A percentile compares a stretch with the other conserved stretches of the same genome.
These are phyloP conservation scores for Scutellaria minor DNA, from an alignment of 257 asterid species.

Conservation along the genomic window DNA sequence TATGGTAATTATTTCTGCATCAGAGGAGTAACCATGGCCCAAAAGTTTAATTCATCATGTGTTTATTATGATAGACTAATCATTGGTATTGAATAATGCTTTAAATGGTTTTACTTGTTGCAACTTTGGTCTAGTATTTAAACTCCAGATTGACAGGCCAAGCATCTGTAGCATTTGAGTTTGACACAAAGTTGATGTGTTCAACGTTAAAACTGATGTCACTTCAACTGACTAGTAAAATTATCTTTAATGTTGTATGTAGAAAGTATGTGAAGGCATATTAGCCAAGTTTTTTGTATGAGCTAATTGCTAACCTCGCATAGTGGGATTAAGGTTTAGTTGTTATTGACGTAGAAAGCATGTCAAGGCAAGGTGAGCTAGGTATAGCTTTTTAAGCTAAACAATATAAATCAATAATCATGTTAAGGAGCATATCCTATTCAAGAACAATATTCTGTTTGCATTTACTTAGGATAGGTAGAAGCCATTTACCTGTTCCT, in stretches of 20 bases:
- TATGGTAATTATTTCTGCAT: neutral
- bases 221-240: neutral
- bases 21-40: slow-evolving; percentile 2
- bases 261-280: neutral
- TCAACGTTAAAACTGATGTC: neutral
- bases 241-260: neutral
- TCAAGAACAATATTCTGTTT: neutral
- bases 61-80: neutral
- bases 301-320: no score
- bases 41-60: neutral
- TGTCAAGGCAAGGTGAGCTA: neutral
- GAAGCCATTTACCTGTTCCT: slow-evolving; percentile 11
- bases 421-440: neutral
- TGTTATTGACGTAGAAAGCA: no score
- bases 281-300: no score
- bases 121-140: neutral
- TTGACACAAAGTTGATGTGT: slow-evolving; percentile 3
- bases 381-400: neutral
- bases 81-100: neutral
- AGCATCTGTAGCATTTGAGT: neutral
- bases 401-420: neutral
- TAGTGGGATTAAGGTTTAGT: no score
- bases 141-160: neutral
- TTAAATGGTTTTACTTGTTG: slow-evolving; percentile 17
- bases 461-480: neutral